Base-by-base conservation (phyloP, 208 protist species). In the Acanthamoeba culbertsoni region DNA sequence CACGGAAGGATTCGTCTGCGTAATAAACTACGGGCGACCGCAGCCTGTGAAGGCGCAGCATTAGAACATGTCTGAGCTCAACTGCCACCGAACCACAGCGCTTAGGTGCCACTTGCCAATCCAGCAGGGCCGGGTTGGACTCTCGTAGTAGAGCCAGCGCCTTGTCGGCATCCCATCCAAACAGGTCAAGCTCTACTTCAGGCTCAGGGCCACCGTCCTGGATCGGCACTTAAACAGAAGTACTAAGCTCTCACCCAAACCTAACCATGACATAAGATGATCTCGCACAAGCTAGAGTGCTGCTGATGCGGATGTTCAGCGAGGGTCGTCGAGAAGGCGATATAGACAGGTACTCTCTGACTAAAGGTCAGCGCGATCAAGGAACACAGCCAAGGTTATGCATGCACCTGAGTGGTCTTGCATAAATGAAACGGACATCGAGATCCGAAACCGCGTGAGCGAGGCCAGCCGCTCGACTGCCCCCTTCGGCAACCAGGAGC, bases 391-490 rank as follows among this genome's bases (percentile, higher is more conserved):
- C 6, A 43, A 7, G 42, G 7, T 7, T 12, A 2, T 10, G 2
- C 8, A 26, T 1, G 42, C 53, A 82, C 71, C 71, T 12, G 28
- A 82, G 7, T 16, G 71, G 71, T 26, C 71, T 18, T 2, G 53
- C 53, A 51, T 89, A 89, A 35, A 89, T 65, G 20, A 89, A 89
- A 16, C 79, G 79, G 26, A 89, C 79, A 23, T 89, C 79, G 5
- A 68, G 33, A 35, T 89, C 79, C 16, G 51, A 68, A 31, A 31
- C 28, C 14, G 79, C 3, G 20, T 59, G 53, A 2, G 48, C 79
- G 23, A 89, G 46, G 0, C 79, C 79, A 3, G 51, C 45, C 0
- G 51, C 53, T 28, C 53, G 26, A 28, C 79, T 89, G n/a, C 79
- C 79, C 3, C 48, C 53, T 51, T 89, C 79, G 20, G 51, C 51